Conservation (phyloP, 2,329 filamentous ascomycete genomes). For the Apiospora kogelbergensis region DNA sequence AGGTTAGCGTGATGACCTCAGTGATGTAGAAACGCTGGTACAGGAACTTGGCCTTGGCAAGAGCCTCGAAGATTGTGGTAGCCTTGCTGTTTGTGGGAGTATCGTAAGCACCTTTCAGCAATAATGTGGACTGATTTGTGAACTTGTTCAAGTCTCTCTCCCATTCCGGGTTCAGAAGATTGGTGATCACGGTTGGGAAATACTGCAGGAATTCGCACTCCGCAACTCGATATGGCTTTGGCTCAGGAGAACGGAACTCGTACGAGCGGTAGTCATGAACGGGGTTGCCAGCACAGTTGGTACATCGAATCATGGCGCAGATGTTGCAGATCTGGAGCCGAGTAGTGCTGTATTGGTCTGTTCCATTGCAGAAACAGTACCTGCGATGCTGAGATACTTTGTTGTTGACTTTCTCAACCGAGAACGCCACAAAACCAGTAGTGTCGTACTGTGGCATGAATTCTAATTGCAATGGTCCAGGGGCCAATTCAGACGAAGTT, state of each 20-base stretch:
- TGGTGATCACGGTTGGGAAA: not conserved
- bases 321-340: conserved; percentile 28
- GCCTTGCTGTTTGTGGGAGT: not conserved
- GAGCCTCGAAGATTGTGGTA: conserved; percentile 9
- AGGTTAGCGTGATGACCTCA: conserved; percentile 26
- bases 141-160: not conserved
- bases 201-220: not conserved
- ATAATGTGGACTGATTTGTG: not conserved
- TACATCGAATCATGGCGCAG: conserved; percentile 38
- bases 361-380: conserved; percentile 37
- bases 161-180: not conserved
- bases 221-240: not conserved
- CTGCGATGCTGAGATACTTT: conserved; percentile 23
- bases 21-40: conserved; percentile 24
- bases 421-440: not conserved
- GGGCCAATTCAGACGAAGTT: not conserved
- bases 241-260: not conserved
- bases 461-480: not conserved
- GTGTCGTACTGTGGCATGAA: not conserved
- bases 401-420: conserved; percentile 16
- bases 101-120: not conserved
- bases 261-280: conserved; percentile 27
- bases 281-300: conserved; percentile 39
- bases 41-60: conserved; percentile 21
- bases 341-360: conserved; percentile 29